These are phyloP conservation scores for Ophiocordyceps unilateralis DNA, from an alignment of 2,329 filamentous ascomycete species.

Conservation along the genomic window DNA sequence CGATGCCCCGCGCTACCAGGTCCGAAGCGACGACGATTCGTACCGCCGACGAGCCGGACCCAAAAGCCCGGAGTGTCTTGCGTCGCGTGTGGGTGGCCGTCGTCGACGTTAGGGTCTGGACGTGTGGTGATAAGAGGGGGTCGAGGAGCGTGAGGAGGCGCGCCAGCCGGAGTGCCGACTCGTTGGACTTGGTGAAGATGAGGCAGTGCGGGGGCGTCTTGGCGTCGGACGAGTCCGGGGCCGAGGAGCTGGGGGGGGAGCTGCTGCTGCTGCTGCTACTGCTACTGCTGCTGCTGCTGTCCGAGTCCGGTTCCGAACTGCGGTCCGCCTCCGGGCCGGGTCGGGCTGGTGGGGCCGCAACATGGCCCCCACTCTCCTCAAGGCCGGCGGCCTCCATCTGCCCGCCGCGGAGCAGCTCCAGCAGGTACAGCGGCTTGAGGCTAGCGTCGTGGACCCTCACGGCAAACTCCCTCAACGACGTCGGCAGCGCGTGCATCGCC, in stretches of 20 bases:
- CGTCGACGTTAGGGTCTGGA: conserved; percentile 62
- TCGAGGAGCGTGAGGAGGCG: conserved; percentile 56
- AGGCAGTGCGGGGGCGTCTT: conserved; percentile 33
- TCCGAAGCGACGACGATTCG: conserved; percentile 79
- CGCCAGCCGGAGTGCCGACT: conserved; percentile 71
- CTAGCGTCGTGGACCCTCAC: conserved; percentile 51
- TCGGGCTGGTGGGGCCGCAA: no score
- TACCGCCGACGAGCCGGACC: conserved; percentile 44
- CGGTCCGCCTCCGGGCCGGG: background rate
- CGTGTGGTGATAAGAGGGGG: conserved; percentile 34
- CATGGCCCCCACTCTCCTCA: background rate
- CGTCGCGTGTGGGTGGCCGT: conserved; percentile 54
- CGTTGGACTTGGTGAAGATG: conserved; percentile 83
- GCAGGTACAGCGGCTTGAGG: conserved; percentile 69
- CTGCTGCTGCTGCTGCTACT: no score
- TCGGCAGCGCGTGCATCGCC: conserved; percentile 38
- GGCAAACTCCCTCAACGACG: conserved; percentile 43
- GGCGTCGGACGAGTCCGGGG: conserved; percentile 13
- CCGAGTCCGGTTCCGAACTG: conserved; percentile 5
- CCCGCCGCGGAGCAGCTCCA: conserved; percentile 51
- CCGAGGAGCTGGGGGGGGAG: conserved; percentile 5
- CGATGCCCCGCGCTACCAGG: conserved; percentile 80
- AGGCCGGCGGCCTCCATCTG: conserved; percentile 22
- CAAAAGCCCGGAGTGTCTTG: conserved; percentile 51
- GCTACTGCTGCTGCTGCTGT: background rate